These are phyloP conservation scores for Fusarium sp. DNA, from an alignment of 2,329 filamentous ascomycete genomes.

Conservation along the genomic window DNA sequence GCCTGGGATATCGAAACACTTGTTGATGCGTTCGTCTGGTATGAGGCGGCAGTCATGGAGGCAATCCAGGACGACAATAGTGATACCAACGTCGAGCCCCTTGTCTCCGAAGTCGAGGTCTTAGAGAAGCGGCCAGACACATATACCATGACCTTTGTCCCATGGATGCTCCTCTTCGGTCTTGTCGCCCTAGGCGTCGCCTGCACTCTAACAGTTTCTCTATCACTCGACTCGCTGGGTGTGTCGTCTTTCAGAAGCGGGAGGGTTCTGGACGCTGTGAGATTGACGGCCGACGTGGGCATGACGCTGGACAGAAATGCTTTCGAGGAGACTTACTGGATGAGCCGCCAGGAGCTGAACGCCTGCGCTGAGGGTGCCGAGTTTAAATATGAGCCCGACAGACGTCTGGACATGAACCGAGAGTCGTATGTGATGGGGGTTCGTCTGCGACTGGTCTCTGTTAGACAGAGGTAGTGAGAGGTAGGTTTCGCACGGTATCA, in stretches of 20 bases:
- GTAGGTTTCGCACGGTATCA: not conserved
- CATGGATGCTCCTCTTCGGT: slow-evolving; percentile 29
- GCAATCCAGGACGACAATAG: not conserved
- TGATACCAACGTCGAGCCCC: not conserved
- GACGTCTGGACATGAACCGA: slow-evolving; percentile 4
- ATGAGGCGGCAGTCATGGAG: slow-evolving; percentile 3
- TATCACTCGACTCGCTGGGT: slow-evolving; percentile 24
- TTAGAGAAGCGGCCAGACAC: not conserved
- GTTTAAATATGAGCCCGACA: slow-evolving; percentile 19
- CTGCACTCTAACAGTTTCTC: slow-evolving; percentile 13
- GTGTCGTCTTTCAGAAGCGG: slow-evolving; percentile 26
- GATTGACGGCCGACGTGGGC: slow-evolving; percentile 29
- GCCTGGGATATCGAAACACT: slow-evolving; percentile 23
- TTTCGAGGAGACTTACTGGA: slow-evolving; percentile 26
- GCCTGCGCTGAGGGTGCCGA: slow-evolving; percentile 11
- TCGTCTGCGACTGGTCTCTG: slow-evolving; percentile 18
- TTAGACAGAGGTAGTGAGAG: not conserved
- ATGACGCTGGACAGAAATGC: slow-evolving; percentile 24
- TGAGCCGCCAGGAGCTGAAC: slow-evolving; percentile 17
- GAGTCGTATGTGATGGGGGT: slow-evolving; percentile 12
- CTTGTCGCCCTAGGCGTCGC: slow-evolving; percentile 19
- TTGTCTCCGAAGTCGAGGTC: slow-evolving; percentile 5
- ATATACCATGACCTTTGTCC: slow-evolving; percentile 34
- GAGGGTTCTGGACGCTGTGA: slow-evolving; percentile 20
- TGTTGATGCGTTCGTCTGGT: slow-evolving; percentile 29